phyloP scores from a whole-genome alignment of 441 rosid genomes.

The Arabidopsis hybrid region DNA sequence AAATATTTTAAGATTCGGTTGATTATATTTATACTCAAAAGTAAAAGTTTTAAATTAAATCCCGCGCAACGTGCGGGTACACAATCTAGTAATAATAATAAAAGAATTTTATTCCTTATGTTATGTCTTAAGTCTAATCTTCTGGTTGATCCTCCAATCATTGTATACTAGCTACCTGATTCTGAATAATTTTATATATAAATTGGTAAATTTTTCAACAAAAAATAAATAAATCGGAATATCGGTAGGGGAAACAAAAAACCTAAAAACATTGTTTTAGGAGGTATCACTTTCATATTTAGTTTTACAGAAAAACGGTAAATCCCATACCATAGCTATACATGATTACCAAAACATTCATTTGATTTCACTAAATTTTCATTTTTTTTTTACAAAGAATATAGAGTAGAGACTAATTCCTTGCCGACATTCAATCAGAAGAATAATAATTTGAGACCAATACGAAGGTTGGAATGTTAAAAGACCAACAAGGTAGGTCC shows the following conservation, averaged over 20 bases:
- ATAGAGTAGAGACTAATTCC: slow-evolving; percentile 10
- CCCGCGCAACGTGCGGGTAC: no score
- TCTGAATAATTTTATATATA: neutral
- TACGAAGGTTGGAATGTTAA: neutral
- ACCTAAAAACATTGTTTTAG: no score
- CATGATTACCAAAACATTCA: neutral
- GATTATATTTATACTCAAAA: no score
- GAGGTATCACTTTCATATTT: no score
- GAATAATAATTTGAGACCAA: slow-evolving; percentile 16
- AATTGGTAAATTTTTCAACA: no score
- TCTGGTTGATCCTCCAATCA: slow-evolving; percentile 11
- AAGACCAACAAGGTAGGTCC: neutral
- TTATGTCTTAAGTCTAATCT: slow-evolving; percentile 5
- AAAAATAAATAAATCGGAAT: no score
- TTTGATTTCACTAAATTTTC: neutral
- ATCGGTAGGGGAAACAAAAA: no score
- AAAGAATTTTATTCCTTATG: neutral
- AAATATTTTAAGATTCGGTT: no score
- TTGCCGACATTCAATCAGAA: slow-evolving; percentile 38
- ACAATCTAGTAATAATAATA: neutral
- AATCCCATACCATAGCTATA: no score
- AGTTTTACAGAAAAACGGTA: no score
- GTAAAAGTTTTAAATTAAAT: no score
- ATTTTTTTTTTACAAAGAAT: neutral
- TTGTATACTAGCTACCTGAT: neutral